Base-by-base conservation (phyloP, 352 stramenopile genomes). In the Phytophthora sp. region DNA sequence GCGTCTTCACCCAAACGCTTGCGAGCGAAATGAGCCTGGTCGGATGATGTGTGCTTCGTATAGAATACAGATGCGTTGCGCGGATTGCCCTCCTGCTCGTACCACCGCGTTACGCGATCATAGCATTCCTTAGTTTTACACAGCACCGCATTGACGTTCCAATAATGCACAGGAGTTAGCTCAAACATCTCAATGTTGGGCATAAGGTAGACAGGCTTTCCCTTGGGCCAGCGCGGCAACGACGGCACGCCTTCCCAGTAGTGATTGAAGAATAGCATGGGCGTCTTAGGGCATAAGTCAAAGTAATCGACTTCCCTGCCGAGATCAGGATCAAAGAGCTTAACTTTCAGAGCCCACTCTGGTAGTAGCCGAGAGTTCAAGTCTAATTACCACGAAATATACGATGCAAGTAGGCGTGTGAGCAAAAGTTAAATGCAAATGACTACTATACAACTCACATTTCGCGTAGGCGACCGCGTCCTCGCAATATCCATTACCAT, bases 141-240 rank as follows among this genome's bases (percentile, higher is more conserved):
- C 0, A 93, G 46, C 34, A 93, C 69, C 2, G 66, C 71, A 45
- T 89, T 71, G 5, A 74, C 72, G 9, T 53, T 54, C 69, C 81
- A 86, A 44, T 87, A 84, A 42, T 89, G 62, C 3, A 59, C 30
- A 1, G 66, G 50, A 9, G 61, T 62, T 13, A 91, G 46, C 58
- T 91, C 71, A 49, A 71, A 69, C 78, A 90, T 91, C 51, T 88
- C 70, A 18, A 82, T 79, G 42, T 82, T 82, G 5, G 74, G 74
- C 67, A 80, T 83, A 2, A 80, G 20, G 35, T 79, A 88, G 21
- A 88, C 26, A 0, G 74, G 65, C 28, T 86, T 88, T 8, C 64
- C 26, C 28, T 68, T 54, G 1, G 69, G 71, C 60, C 72, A 81
- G 1, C 41, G 37, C 7, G 60, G 31, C 24, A 38, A 37, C 2